Conservation (phyloP, 805 yeast species). For the Saturnispora saitoi region DNA sequence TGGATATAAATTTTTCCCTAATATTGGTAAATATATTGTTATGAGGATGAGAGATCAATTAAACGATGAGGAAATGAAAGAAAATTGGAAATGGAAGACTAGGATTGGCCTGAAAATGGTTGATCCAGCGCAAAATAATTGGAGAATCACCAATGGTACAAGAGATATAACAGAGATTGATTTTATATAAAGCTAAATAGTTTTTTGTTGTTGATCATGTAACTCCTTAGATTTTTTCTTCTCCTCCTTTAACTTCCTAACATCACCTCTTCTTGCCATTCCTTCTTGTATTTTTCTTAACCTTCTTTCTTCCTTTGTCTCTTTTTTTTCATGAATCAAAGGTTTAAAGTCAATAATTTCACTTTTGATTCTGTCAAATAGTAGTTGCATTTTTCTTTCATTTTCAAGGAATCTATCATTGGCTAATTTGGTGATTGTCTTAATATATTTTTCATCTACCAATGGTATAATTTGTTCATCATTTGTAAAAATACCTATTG, state of each 20-base stretch:
- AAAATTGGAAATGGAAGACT: slow-evolving; percentile 29
- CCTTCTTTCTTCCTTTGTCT: slow-evolving; percentile 51
- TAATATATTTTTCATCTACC: slow-evolving; percentile 46
- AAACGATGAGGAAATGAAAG: slow-evolving; percentile 13
- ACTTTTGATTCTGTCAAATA: slow-evolving; percentile 35
- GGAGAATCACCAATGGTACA: slow-evolving; percentile 19
- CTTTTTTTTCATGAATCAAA: slow-evolving; percentile 18
- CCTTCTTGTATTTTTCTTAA: slow-evolving; percentile 48
- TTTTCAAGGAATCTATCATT: slow-evolving; percentile 62
- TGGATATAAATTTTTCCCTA: slow-evolving; percentile 37
- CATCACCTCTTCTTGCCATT: slow-evolving; percentile 25
- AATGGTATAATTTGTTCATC: slow-evolving; percentile 27
- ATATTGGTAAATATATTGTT: slow-evolving; percentile 34
- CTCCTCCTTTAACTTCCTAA: slow-evolving; percentile 15
- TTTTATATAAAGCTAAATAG: slow-evolving; percentile 3
- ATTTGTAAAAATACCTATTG: slow-evolving; percentile 51
- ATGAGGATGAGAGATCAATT: slow-evolving; percentile 25
- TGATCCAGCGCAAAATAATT: slow-evolving; percentile 18
- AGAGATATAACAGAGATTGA: slow-evolving; percentile 14
- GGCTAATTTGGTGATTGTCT: slow-evolving; percentile 45
- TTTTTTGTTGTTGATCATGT: not conserved
- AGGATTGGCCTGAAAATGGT: slow-evolving; percentile 7
- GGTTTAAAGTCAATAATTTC: slow-evolving; percentile 18
- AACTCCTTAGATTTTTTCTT: slow-evolving; percentile 7
- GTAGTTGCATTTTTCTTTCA: slow-evolving; percentile 41